Conservation (phyloP, 805 yeast species). For the Candida tammaniensis region DNA sequence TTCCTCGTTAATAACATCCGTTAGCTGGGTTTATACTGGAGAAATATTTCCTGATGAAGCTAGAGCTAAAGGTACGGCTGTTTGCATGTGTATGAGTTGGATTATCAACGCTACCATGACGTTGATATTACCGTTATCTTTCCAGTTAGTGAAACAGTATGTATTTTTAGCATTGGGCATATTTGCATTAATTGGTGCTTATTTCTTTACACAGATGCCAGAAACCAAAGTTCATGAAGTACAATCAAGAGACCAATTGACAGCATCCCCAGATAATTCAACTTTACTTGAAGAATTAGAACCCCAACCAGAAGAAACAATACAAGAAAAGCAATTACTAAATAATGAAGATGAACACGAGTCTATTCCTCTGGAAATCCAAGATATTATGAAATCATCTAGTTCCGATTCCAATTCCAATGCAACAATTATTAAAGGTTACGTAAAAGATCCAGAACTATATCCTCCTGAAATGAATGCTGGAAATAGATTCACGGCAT, state of each 20-base stretch:
- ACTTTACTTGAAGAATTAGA: too few relatives aligned
- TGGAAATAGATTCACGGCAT: too few relatives aligned
- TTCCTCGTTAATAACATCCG: constrained; percentile 45
- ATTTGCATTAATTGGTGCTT: constrained; percentile 27
- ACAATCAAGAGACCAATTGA: too few relatives aligned
- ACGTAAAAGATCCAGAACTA: too few relatives aligned
- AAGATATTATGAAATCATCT: too few relatives aligned
- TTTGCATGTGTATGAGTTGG: constrained; percentile 50
- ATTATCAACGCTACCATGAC: constrained; percentile 33
- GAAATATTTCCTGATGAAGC: constrained; percentile 47
- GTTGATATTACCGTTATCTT: constrained; percentile 37
- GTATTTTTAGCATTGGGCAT: constrained; percentile 38
- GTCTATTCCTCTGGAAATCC: too few relatives aligned
- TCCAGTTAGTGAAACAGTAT: constrained; percentile 36
- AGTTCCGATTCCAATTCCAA: too few relatives aligned
- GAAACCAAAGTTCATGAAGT: constrained; percentile 40
- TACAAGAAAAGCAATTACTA: too few relatives aligned
- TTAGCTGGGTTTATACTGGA: constrained; percentile 48
- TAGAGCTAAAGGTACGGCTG: constrained; percentile 45
- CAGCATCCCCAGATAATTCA: too few relatives aligned
- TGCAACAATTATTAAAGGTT: background rate
- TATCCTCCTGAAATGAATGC: too few relatives aligned
- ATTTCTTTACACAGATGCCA: constrained; percentile 36
- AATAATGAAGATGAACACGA: too few relatives aligned
- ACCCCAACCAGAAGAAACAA: too few relatives aligned